These are phyloP conservation scores for Suillus variegatus DNA, from an alignment of 768 basidiomycete genomes.

Conservation along the genomic window DNA sequence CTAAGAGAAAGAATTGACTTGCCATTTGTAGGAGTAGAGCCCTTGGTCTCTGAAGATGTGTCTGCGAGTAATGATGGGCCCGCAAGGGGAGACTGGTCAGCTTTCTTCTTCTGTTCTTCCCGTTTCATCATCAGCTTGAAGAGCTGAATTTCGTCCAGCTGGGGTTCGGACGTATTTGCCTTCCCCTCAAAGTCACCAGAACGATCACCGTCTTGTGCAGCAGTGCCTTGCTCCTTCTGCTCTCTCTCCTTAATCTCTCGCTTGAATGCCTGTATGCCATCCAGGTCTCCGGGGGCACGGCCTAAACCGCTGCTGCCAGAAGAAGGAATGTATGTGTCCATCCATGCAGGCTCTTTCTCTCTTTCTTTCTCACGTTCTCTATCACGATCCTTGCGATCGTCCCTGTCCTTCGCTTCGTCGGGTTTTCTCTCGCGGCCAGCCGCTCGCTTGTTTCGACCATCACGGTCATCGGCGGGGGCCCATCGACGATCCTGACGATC, in stretches of 20 bases:
- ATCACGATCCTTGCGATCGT: conserved; percentile 52
- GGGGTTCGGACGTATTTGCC: conserved; percentile 33
- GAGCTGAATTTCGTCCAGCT: conserved; percentile 79
- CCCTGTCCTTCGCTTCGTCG: conserved; percentile 45
- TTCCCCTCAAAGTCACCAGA: conserved; percentile 20
- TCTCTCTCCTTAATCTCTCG: conserved; percentile 80
- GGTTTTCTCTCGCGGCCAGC: conserved; percentile 59
- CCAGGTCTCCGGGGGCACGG: conserved; percentile 63
- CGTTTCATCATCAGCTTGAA: conserved; percentile 85
- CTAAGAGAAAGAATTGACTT: conserved; percentile 6
- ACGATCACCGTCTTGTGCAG: conserved; percentile 17
- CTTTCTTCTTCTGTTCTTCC: conserved; percentile 56
- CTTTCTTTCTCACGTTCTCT: conserved; percentile 52
- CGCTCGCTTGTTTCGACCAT: conserved; percentile 59
- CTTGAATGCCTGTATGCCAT: conserved; percentile 88
- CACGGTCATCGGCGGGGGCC: conserved; percentile 68
- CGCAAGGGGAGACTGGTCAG: conserved; percentile 20
- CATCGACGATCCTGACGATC: conserved; percentile 54
- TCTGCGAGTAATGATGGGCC: conserved; percentile 1
- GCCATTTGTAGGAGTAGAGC: conserved; percentile 13
- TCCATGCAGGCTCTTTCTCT: conserved; percentile 91
- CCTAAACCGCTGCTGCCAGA: conserved; percentile 58
- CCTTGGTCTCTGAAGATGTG: neutral
- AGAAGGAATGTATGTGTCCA: conserved; percentile 82
- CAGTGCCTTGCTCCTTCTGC: conserved; percentile 41